These are phyloP conservation scores for Eucalyptus paniculata DNA, from an alignment of 345 rosid species.

Conservation along the genomic window DNA sequence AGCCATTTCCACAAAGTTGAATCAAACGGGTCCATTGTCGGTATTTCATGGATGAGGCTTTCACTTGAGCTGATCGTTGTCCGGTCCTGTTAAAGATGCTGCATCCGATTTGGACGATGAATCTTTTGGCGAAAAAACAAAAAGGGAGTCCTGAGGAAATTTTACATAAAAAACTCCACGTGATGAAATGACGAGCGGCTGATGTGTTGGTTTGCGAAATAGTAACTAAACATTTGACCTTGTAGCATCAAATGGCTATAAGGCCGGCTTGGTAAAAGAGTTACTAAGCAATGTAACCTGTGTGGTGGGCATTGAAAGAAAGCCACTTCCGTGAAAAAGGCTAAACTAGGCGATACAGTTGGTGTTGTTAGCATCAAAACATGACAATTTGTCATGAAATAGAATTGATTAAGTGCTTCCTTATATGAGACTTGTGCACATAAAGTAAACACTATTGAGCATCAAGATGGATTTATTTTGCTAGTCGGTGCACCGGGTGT, in stretches of 20 bases:
- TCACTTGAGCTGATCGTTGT: not conserved
- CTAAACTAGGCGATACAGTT: rapidly evolving
- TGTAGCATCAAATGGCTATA: not conserved
- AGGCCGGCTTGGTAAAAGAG: too few species aligned
- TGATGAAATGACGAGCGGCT: not conserved
- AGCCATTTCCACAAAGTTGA: too few species aligned
- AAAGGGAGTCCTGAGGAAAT: not conserved
- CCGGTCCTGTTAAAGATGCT: not conserved
- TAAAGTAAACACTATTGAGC: not conserved
- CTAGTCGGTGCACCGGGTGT: not conserved
- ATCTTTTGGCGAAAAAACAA: not conserved
- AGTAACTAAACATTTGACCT: not conserved
- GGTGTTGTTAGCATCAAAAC: too few species aligned
- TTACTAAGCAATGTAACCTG: rapidly evolving
- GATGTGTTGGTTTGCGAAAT: not conserved
- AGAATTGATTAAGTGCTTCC: too few species aligned
- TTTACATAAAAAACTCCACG: not conserved
- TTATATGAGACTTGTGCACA: too few species aligned
- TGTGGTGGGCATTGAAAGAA: not conserved
- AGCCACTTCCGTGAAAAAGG: too few species aligned
- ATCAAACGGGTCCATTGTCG: not conserved
- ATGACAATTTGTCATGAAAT: too few species aligned
- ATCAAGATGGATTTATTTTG: not conserved
- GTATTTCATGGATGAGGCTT: rapidly evolving
- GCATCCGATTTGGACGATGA: not conserved